Percentiles rank a stretch among this genome's conserved stretches.
phyloP scores from a whole-genome alignment of 176 grass and related monocot genomes.

The Aegilops tauschii region DNA sequence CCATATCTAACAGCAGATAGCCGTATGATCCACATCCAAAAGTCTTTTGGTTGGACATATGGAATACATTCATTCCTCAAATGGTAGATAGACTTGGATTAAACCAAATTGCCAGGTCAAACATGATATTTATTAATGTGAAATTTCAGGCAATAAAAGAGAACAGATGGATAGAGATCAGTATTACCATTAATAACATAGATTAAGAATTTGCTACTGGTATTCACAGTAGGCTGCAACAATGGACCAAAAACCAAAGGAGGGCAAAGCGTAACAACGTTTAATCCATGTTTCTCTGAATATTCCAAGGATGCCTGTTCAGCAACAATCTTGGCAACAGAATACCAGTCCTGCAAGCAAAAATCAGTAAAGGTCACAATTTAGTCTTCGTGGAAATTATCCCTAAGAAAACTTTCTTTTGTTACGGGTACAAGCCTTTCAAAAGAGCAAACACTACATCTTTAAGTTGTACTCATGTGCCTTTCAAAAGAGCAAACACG shows the following conservation, averaged over 20 bases:
- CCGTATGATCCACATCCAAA: not conserved
- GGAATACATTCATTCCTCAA: constrained; percentile 2
- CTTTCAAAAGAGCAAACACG: not conserved
- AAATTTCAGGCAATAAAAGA: not conserved
- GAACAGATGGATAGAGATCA: not conserved
- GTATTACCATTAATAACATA: constrained; percentile 40
- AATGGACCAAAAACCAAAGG: constrained; percentile 42
- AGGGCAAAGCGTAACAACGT: constrained; percentile 43
- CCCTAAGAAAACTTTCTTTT: not conserved
- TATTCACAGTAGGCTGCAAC: constrained; percentile 40
- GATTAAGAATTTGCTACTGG: constrained; percentile 37
- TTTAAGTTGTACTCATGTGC: too few species aligned
- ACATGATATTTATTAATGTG: not conserved
- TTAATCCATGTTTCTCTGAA: constrained; percentile 29
- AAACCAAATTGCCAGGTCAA: not conserved
- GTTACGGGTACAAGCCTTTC: not conserved
- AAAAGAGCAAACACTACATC: not conserved
- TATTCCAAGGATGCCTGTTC: constrained; percentile 39
- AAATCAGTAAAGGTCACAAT: not conserved
- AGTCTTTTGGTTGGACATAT: not conserved
- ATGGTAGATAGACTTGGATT: not conserved
- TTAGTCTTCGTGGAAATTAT: not conserved
- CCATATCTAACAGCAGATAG: not conserved
- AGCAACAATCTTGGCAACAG: constrained; percentile 42
- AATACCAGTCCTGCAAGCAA: constrained; percentile 47